A percentile compares a stretch with the other conserved stretches of the same genome.
Evolutionary conservation across 371 early-diverging fungal species (phyloP).

Genomic region (Lichtheimia hyalospora): DNA sequence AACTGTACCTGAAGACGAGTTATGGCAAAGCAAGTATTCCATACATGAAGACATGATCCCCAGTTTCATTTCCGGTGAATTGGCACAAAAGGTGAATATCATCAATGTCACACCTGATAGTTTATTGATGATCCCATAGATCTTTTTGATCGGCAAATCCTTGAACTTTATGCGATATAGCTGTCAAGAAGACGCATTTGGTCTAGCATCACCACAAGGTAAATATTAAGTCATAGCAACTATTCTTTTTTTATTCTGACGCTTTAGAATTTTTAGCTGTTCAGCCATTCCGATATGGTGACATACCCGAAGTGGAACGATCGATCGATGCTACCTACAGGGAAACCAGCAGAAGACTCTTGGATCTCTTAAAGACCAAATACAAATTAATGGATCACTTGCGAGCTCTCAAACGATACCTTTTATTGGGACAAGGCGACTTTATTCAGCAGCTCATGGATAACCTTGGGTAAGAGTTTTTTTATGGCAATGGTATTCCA

Average conservation of each 20-base stretch:
- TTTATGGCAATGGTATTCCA: no score
- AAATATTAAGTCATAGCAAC: not conserved
- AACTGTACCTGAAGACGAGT: slow-evolving; percentile 61
- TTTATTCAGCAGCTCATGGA: slow-evolving; percentile 91
- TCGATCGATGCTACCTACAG: slow-evolving; percentile 76
- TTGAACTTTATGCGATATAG: slow-evolving; percentile 89
- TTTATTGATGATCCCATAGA: slow-evolving; percentile 44
- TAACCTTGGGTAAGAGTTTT: slow-evolving; percentile 73
- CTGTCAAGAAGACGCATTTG: slow-evolving; percentile 67
- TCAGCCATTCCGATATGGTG: slow-evolving; percentile 67
- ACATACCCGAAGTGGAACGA: slow-evolving; percentile 66
- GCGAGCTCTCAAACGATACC: slow-evolving; percentile 81
- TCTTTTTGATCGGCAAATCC: slow-evolving; percentile 91
- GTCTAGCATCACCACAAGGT: slow-evolving; percentile 4
- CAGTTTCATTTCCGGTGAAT: slow-evolving; percentile 68
- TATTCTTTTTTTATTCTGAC: not conserved
- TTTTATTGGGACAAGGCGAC: slow-evolving; percentile 96
- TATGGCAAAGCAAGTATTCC: slow-evolving; percentile 82
- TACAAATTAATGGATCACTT: slow-evolving; percentile 87
- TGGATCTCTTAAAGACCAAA: slow-evolving; percentile 71
- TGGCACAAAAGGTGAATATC: slow-evolving; percentile 75
- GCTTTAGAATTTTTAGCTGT: slow-evolving; percentile 15
- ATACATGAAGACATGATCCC: slow-evolving; percentile 84
- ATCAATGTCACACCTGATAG: not conserved
- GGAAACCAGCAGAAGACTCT: slow-evolving; percentile 68